These are phyloP conservation scores for Calonectria hongkongensis DNA, from an alignment of 2,329 filamentous ascomycete species.

Conservation along the genomic window DNA sequence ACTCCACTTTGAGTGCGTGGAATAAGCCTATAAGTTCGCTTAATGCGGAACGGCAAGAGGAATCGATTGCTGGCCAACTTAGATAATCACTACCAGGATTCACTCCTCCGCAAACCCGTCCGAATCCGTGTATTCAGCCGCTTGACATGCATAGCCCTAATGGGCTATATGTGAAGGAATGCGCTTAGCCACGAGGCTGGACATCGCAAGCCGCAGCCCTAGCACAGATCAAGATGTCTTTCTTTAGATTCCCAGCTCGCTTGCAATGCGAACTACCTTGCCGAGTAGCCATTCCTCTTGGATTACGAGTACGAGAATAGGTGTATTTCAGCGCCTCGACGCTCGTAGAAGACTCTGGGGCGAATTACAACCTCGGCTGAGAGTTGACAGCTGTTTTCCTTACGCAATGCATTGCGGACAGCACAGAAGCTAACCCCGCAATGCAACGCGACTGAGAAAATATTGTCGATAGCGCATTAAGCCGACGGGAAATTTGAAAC, in stretches of 20 bases:
- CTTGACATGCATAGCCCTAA: neutral
- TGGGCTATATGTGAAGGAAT: constrained; percentile 8
- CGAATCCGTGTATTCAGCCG: neutral
- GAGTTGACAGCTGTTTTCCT: neutral
- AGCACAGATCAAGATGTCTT: neutral
- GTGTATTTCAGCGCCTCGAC: neutral
- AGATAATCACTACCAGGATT: neutral
- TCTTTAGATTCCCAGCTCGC: neutral
- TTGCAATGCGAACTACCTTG: constrained; percentile 4
- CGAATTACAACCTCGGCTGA: neutral
- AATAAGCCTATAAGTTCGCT: constrained; percentile 16
- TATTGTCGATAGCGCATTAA: neutral
- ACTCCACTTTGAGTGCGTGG: neutral
- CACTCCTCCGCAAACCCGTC: neutral
- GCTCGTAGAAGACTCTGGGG: neutral
- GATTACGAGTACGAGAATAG: neutral
- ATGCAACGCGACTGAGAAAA: neutral
- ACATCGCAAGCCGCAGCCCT: neutral
- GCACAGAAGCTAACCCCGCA: neutral
- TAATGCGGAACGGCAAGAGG: neutral
- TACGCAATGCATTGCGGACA: neutral
- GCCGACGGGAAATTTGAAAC: neutral
- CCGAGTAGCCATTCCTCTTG: neutral
- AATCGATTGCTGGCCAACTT: neutral
- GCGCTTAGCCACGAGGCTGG: neutral